Evolutionary conservation across 2,329 filamentous ascomycete species (phyloP), one percentile per base, ranked within the genome.

Genomic region (Phaeosphaeria sp.): DNA sequence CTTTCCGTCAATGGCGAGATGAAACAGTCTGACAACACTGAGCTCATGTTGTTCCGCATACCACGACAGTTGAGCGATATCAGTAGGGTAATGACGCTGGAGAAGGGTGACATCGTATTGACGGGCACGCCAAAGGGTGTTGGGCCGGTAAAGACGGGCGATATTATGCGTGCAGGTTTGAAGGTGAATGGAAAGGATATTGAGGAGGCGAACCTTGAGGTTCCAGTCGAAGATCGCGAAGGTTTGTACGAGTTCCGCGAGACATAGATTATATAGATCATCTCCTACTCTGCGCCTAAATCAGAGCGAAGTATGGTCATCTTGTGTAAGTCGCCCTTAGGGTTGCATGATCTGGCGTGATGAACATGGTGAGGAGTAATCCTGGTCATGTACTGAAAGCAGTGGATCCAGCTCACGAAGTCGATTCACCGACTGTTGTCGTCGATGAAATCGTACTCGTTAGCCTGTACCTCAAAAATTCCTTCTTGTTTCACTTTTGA

Each of bases 91-190:
- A 97, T 98, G 93, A 93, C 92, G 9, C 83, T 99, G 58, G 90
- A 96, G 78, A 87, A 90, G 72, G 95, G 94, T 49, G 95, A 99
- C 78, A 89, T 99, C 72, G 88, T 99, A 49, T 81, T 99, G 68
- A 99, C 95, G n/a, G 95, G 95, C 18, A 99, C 95, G 50, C 95
- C 95, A 50, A 97, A 97, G 81, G 95, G 95, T 13, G 95, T 99
- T 1, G 95, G 95, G 1, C 84, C 89, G 20, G 93, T 97, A 1
- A 87, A 88, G 59, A 88, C 91, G 1, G 95, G 95, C 2, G 93
- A 99, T 79, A 83, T 94, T 30, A 92, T 99, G 85, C 89, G 85
- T 63, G 93, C 91, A 23, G 93, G 93, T 3, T 83, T 98, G 66
- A 88, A 87, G 74, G 87, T 97, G 27, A 83, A 85, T 56, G 93